These are phyloP conservation scores for Scenedesmus sp. DNA, from an alignment of 163 green algal genomes.

Conservation along the genomic window DNA sequence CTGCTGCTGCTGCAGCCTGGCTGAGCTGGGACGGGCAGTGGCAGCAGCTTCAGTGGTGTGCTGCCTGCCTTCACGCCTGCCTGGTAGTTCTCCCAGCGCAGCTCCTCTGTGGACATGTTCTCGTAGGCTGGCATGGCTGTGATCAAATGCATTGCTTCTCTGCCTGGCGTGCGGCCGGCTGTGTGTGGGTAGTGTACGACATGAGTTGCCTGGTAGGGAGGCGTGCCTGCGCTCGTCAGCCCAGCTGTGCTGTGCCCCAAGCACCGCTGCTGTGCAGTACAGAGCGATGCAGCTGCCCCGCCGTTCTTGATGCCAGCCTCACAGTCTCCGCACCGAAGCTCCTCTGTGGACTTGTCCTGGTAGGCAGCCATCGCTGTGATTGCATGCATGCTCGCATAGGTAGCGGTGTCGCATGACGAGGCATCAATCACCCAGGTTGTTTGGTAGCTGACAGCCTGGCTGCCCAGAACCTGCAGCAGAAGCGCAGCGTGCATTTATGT, in stretches of 20 bases:
- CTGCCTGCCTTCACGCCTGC: not conserved
- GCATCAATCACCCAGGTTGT: not conserved
- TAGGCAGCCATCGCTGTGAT: not conserved
- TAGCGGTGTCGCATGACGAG: not conserved
- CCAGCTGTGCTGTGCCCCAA: not conserved
- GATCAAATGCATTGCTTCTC: not conserved
- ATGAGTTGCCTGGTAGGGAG: not conserved
- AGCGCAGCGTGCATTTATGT: not conserved
- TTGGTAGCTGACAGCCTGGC: not conserved
- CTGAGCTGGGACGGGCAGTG: too few species aligned
- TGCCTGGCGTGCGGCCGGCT: not conserved
- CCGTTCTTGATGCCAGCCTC: not conserved
- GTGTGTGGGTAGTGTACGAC: not conserved
- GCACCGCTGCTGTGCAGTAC: too few species aligned
- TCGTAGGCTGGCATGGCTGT: not conserved
- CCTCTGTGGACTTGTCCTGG: not conserved
- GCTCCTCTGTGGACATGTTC: not conserved
- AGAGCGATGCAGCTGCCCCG: not conserved
- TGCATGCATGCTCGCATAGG: not conserved
- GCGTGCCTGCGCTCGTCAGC: not conserved
- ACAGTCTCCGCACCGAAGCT: not conserved
- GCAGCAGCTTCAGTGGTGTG: too few species aligned
- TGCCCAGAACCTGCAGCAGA: not conserved
- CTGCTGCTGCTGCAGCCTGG: too few species aligned
- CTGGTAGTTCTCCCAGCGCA: not conserved